Conservation (phyloP, 192 early-diverging fungal species). For the Mortierella hygrophila region DNA sequence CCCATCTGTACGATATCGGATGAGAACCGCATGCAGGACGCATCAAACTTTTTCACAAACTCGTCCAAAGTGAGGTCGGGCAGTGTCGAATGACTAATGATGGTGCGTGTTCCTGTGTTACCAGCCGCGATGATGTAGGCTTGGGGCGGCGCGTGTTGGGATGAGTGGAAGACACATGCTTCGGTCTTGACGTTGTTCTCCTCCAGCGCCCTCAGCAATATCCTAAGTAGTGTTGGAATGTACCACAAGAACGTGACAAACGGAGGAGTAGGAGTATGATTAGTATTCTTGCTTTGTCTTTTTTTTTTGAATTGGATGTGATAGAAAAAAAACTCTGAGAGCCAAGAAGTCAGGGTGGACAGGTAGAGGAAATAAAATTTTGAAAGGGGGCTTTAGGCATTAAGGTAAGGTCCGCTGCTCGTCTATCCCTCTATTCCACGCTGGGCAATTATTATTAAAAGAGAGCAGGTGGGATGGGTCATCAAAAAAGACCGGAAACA, state of each 20-base stretch:
- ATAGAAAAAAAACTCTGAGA: background rate
- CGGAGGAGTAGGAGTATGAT: background rate
- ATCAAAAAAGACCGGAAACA: background rate
- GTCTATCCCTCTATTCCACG: conserved; percentile 8
- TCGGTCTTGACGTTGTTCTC: conserved; percentile 58
- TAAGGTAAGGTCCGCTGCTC: background rate
- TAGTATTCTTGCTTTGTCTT: conserved; percentile 1
- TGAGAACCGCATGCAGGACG: conserved; percentile 19
- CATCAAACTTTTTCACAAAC: conserved; percentile 64
- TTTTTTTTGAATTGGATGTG: conserved; percentile 6
- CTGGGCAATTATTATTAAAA: background rate
- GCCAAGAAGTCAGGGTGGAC: background rate
- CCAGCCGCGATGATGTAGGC: conserved; percentile 72
- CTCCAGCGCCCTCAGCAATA: conserved; percentile 52
- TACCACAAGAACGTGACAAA: background rate
- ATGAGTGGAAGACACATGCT: conserved; percentile 57
- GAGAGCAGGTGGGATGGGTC: background rate
- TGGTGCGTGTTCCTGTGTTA: conserved; percentile 66
- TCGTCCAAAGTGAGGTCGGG: conserved; percentile 71
- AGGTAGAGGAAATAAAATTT: background rate
- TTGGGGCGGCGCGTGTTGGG: conserved; percentile 56
- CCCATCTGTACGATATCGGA: conserved; percentile 28
- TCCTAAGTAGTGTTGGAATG: conserved; percentile 30
- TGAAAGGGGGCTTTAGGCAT: background rate
- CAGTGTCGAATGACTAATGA: conserved; percentile 73